Evolutionary conservation across 495 filamentous ascomycete genomes (phyloP).

Genomic region (Trichocladium antarcticum): DNA sequence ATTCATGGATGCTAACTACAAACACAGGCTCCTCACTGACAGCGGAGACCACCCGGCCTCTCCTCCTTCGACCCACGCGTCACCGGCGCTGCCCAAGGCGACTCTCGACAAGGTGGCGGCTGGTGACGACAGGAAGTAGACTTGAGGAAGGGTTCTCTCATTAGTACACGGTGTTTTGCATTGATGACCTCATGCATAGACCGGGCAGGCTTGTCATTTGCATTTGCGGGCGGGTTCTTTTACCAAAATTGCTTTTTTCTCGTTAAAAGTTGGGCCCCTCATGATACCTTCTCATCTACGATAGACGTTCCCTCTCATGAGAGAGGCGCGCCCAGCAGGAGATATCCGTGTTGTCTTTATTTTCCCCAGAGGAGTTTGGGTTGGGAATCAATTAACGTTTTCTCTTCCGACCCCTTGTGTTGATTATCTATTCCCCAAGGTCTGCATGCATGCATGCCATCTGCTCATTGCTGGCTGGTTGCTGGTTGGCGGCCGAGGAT

Average conservation of each 20-base stretch:
- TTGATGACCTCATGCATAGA: constrained; percentile 31
- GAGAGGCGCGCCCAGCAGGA: constrained; percentile 3
- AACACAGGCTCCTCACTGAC: constrained; percentile 37
- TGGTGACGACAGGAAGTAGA: constrained; percentile 36
- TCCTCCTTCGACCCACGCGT: constrained; percentile 52
- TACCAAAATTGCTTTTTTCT: constrained; percentile 23
- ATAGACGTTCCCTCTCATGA: constrained; percentile 14
- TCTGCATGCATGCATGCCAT: not conserved
- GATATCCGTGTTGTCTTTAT: constrained; percentile 2
- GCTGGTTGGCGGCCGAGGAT: not conserved
- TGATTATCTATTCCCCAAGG: not conserved
- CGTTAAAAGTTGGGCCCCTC: constrained; percentile 10
- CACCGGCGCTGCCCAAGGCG: constrained; percentile 50
- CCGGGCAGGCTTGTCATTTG: constrained; percentile 31
- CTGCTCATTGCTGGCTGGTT: not conserved
- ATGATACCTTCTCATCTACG: constrained; percentile 25
- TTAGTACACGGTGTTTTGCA: constrained; percentile 22
- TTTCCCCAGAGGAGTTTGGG: constrained; percentile 2
- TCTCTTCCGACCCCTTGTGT: not conserved
- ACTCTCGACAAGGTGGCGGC: constrained; percentile 46
- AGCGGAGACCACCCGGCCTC: constrained; percentile 46
- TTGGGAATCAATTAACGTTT: not conserved
- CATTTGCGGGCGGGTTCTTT: constrained; percentile 25
- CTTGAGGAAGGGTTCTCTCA: constrained; percentile 25
- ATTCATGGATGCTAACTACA: constrained; percentile 14